Evolutionary conservation across 768 basidiomycete species (phyloP).

Genomic region (Suillus weaverae): DNA sequence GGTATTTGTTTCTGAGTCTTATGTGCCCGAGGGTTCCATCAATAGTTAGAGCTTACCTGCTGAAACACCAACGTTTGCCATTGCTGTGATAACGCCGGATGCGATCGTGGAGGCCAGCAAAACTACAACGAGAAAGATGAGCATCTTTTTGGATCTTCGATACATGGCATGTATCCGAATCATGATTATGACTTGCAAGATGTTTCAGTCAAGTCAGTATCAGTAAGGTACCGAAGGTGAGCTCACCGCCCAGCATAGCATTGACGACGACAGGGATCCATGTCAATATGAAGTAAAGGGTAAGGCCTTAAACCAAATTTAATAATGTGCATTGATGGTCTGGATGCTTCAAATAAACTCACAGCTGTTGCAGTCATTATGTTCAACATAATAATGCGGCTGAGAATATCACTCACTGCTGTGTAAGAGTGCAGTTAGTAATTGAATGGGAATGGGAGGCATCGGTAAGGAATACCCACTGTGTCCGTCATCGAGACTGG

Average conservation of each 20-base stretch:
- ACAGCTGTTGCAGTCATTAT: background rate
- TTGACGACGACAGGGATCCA: background rate
- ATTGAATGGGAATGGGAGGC: background rate
- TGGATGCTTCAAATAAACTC: background rate
- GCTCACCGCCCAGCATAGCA: background rate
- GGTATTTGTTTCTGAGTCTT: background rate
- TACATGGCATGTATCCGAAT: background rate
- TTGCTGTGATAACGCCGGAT: background rate
- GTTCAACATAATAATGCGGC: background rate
- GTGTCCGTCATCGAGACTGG: background rate
- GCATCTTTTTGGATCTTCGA: background rate
- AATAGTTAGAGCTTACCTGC: background rate
- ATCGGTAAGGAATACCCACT: background rate
- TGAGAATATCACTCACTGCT: background rate
- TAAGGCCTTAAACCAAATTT: background rate
- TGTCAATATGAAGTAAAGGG: rapidly evolving
- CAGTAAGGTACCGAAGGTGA: background rate
- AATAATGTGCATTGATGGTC: background rate
- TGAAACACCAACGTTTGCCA: background rate
- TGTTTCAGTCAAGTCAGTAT: background rate
- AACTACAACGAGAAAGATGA: background rate
- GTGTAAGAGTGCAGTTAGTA: background rate
- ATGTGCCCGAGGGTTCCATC: background rate
- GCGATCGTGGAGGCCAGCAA: background rate
- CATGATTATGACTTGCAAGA: background rate